phyloP scores from a whole-genome alignment of 768 basidiomycete genomes.

The Suillus occidentalis region DNA sequence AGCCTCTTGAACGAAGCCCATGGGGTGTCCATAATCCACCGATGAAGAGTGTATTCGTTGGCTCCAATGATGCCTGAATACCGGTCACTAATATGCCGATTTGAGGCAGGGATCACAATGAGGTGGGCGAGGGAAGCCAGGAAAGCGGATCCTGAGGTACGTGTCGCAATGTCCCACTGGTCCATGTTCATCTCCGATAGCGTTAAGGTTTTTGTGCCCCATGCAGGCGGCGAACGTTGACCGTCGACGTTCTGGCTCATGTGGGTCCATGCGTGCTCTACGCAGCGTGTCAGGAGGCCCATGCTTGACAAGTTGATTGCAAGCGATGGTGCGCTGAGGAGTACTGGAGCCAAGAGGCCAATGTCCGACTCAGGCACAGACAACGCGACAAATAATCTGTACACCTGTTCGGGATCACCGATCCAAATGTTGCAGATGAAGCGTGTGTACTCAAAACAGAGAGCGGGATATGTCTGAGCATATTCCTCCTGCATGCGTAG shows the following conservation, averaged over 20 bases:
- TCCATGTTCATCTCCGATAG: slow-evolving; percentile 38
- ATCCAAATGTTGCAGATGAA: slow-evolving; percentile 38
- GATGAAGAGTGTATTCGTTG: not conserved
- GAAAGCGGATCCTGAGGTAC: slow-evolving; percentile 28
- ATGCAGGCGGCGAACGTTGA: slow-evolving; percentile 27
- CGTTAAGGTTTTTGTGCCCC: slow-evolving; percentile 22
- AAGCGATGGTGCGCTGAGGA: slow-evolving; percentile 6
- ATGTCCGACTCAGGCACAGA: slow-evolving; percentile 23
- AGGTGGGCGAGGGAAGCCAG: slow-evolving; percentile 40
- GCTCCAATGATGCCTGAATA: not conserved
- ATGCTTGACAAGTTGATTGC: slow-evolving; percentile 17
- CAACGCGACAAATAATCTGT: not conserved
- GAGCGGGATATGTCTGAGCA: slow-evolving; percentile 13
- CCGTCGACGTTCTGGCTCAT: too few species aligned
- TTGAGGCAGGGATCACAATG: slow-evolving; percentile 20
- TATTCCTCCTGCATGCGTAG: slow-evolving; percentile 28
- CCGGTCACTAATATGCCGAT: not conserved
- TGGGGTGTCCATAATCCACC: slow-evolving; percentile 13
- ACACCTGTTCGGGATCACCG: slow-evolving; percentile 1
- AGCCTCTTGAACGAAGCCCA: slow-evolving; percentile 32
- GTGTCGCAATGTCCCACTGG: slow-evolving; percentile 25
- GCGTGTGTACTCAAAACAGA: slow-evolving; percentile 32
- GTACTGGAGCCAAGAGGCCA: slow-evolving; percentile 6
- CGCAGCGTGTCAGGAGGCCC: slow-evolving; percentile 36
- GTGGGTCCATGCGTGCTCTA: slow-evolving; percentile 15